A percentile compares a stretch with the other conserved stretches of the same genome.
Evolutionary conservation across 352 stramenopile species (phyloP).

Genomic region (Phytophthora europaea): DNA sequence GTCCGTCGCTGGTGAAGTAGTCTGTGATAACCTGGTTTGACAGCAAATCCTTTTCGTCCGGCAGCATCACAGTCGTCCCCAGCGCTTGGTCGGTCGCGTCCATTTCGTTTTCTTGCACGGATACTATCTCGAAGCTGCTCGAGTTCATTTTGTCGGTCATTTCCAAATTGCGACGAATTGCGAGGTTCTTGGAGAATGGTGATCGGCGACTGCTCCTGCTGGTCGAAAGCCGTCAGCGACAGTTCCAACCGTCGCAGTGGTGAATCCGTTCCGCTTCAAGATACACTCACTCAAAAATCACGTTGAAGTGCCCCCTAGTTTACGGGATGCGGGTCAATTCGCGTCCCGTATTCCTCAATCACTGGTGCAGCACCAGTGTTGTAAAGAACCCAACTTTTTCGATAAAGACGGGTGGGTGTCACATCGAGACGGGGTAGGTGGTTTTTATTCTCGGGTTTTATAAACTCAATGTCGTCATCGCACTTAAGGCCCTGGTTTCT

Average conservation of each 20-base stretch:
- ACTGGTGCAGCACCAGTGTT: slow-evolving; percentile 15
- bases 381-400: too few relatives aligned
- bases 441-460: too few relatives aligned
- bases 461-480: too few relatives aligned
- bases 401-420: too few relatives aligned
- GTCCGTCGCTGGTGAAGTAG: slow-evolving; percentile 41
- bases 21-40: slow-evolving; percentile 44
- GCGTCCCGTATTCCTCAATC: slow-evolving; percentile 24
- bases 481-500: too few relatives aligned
- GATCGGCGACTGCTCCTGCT: slow-evolving; percentile 9
- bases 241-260: slow-evolving; percentile 31
- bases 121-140: slow-evolving; percentile 6
- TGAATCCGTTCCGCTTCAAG: slow-evolving; percentile 23
- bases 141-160: slow-evolving; percentile 7
- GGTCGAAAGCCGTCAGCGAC: slow-evolving; percentile 33
- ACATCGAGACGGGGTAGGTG: too few relatives aligned
- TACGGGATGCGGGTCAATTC: slow-evolving; percentile 18
- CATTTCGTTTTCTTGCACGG: slow-evolving; percentile 20
- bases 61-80: slow-evolving; percentile 25
- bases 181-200: slow-evolving; percentile 1
- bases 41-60: slow-evolving; percentile 29
- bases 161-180: neutral
- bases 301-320: slow-evolving; percentile 24
- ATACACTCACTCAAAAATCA: slow-evolving; percentile 18
- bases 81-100: slow-evolving; percentile 23